Evolutionary conservation across 495 filamentous ascomycete species (phyloP), one percentile per base, ranked within the genome.

Genomic region (Bryoglossum gracile): DNA sequence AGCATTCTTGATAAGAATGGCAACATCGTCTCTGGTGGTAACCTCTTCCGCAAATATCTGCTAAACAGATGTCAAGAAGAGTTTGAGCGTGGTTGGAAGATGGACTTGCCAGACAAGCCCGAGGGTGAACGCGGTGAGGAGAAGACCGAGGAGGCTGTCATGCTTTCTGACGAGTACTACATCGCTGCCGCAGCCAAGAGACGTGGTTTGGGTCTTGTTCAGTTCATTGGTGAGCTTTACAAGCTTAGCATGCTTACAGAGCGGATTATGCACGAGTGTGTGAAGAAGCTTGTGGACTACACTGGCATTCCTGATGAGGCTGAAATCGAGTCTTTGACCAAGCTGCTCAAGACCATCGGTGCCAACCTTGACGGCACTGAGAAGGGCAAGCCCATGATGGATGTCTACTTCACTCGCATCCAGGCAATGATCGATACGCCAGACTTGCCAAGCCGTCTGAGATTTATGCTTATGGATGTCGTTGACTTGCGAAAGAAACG

Each of bases 201-300:
- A 67, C 84, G 88, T 65, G 92, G 92, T 69, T 83, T 99, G 53
- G 92, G 92, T 80, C 76, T 99, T 43, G 89, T 99, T 56, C 90
- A 96, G 68, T 97, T 99, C 72, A 99, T 99, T 66, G 92, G 92
- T 70, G 92, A 98, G 65, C 81, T 98, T 30, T 98, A 92, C 80
- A 97, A 97, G 74, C 80, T 98, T 52, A 80, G 83, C 58, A 99
- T 99, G 92, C 77, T 99, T 67, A 99, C 92, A 39, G 86, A 95
- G 64, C 87, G 89, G 67, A 97, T 98, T 71, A 98, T 99, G 92
- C 94, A 97, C 71, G 89, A 96, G 70, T 99, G 92, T 76, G 87
- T 97, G 10, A 82, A 86, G 73, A 95, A 95, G 68, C 74, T 97
- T 44, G 87, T 97, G 44, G 91, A 99, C 66, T 96, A 94, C 66